Base-by-base conservation (phyloP, 441 rosid genomes). In the Hypseocharis bilobata region DNA sequence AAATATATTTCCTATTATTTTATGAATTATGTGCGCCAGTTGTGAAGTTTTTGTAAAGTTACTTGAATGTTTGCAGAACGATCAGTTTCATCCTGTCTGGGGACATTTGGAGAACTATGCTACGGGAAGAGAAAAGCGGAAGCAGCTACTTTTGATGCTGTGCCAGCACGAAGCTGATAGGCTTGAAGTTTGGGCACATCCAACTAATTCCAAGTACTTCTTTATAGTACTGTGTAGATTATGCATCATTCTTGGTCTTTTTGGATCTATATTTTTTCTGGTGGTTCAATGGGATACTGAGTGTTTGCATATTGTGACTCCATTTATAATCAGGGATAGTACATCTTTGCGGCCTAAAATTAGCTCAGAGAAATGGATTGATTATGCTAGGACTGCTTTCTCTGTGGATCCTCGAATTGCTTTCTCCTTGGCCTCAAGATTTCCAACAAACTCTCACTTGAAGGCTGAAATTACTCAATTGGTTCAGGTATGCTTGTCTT, bases 131-230 rank as follows among this genome's bases (percentile, higher is more conserved):
- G 99, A 89, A 78, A 93, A 85, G 70, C 74, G 96, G 70, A 93
- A 80, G 81, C 99, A 91, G 72, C 84, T 93, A 70, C 97, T 93
- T 81, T 67, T 91, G 76, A 85, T 89, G 96, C 82, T 93, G 42
- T 87, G 97, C 77, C 97, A 91, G 78, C 86, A 87, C 76, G 99
- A 93, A 83, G 89, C 94, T 80, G 99, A 93, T 72, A 84, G 99
- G 83, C 99, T 93, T 79, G 97, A 89, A 47, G 99, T 91, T 70
- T 93, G 99, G 99, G 93, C 99, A 36, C 89, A 89, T 63, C 99
- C 99, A 68, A 83, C 82, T 56, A 84, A 80, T 67, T 77, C 91
- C 32, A 93, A 89, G 61, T 57, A 57, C 27, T 30, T 57, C 2
- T 28, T 54, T 54, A 52, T 25, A 25, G 32, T 26, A 23, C 59